These are phyloP conservation scores for Clathrus columnatus DNA, from an alignment of 768 basidiomycete genomes.

Conservation along the genomic window DNA sequence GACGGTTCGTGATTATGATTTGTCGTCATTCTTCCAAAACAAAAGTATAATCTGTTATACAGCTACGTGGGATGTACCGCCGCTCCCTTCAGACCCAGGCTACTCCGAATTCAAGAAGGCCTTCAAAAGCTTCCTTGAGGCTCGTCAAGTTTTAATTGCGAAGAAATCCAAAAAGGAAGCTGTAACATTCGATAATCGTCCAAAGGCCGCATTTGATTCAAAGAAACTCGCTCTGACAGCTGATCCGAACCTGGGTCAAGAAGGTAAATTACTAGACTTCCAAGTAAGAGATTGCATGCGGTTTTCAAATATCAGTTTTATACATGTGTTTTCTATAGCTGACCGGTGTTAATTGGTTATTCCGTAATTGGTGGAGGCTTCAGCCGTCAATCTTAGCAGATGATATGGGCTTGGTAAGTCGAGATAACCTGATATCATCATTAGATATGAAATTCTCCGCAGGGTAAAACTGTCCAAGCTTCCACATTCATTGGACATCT, in stretches of 20 bases:
- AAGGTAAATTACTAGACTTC: constrained; percentile 65
- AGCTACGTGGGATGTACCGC: constrained; percentile 95
- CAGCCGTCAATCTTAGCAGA: constrained; percentile 90
- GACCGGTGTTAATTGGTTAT: constrained; percentile 79
- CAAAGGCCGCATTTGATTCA: constrained; percentile 44
- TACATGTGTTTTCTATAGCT: constrained; percentile 33
- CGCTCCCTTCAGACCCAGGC: constrained; percentile 43
- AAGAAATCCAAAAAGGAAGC: constrained; percentile 35
- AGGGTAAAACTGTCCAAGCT: constrained; percentile 93
- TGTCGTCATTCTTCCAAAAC: not conserved
- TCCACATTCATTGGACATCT: constrained; percentile 72
- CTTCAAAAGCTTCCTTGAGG: constrained; percentile 54
- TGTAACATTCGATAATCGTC: constrained; percentile 42
- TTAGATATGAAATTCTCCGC: constrained; percentile 11
- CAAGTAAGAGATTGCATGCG: constrained; percentile 43
- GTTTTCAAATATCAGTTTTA: not conserved
- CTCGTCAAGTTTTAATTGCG: constrained; percentile 53
- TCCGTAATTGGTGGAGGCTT: constrained; percentile 79
- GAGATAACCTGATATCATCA: constrained; percentile 3
- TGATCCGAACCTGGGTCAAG: constrained; percentile 64
- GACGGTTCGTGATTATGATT: constrained; percentile 50
- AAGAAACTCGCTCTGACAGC: constrained; percentile 33
- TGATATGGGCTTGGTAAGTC: constrained; percentile 86
- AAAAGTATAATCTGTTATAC: not conserved
- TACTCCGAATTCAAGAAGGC: constrained; percentile 62